Conservation (phyloP, 495 filamentous ascomycete genomes). For the Penicillium macrosclerotiorum region DNA sequence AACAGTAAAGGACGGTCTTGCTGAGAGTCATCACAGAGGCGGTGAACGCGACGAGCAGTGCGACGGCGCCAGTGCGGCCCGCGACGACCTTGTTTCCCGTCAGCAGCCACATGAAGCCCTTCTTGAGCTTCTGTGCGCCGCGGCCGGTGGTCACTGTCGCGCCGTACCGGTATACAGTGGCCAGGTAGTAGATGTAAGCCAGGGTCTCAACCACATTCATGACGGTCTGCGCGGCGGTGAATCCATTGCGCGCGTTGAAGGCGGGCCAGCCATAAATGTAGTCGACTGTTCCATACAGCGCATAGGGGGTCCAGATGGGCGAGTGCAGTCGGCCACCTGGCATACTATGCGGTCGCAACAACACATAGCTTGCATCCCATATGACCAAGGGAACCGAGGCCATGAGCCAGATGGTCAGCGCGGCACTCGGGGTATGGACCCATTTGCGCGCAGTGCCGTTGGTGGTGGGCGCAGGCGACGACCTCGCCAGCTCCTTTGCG, state of each 20-base stretch:
- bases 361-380: conserved; percentile 81
- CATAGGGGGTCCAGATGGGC: conserved; percentile 77
- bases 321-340: conserved; percentile 71
- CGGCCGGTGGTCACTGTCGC: conserved; percentile 29
- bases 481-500: conserved; percentile 23
- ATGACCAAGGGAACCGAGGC: conserved; percentile 77
- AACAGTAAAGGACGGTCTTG: conserved; percentile 88
- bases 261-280: conserved; percentile 82
- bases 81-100: conserved; percentile 51
- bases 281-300: conserved; percentile 77
- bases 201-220: conserved; percentile 73
- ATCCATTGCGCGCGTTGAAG: conserved; percentile 68
- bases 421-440: conserved; percentile 65
- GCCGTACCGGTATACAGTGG: conserved; percentile 54
- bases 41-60: conserved; percentile 65
- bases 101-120: conserved; percentile 42
- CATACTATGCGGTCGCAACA: conserved; percentile 83
- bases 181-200: conserved; percentile 69
- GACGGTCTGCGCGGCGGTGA: conserved; percentile 71
- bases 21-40: conserved; percentile 77
- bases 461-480: conserved; percentile 26
- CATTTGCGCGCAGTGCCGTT: conserved; percentile 39
- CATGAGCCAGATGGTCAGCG: conserved; percentile 70
- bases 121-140: conserved; percentile 30
- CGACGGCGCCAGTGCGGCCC: conserved; percentile 59